Base-by-base conservation (phyloP, 1,284 basidiomycete species). In the Tilletia setariae region DNA sequence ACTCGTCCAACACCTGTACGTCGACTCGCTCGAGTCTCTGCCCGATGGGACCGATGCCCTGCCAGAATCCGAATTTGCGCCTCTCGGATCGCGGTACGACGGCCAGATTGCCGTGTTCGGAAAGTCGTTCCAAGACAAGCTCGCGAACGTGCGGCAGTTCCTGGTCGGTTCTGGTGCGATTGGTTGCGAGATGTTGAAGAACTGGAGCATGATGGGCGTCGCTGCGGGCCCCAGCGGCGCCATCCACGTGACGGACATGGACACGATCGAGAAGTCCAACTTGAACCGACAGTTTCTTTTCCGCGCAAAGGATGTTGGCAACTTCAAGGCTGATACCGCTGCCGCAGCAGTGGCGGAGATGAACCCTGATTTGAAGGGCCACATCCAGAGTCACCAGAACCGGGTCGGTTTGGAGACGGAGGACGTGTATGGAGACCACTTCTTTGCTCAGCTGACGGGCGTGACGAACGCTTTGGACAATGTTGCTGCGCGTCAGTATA, bases 381-480 rank as follows among this genome's bases (percentile, higher is more conserved):
- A 96, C 85, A 95, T 98, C 75, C 80, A 89, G 51, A 89, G 90
- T 76, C 91, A 91, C 82, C 94, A 98, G 85, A 93, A 98, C 79
- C 90, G 94, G 40, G 97, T 99, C 30, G 96, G 96, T 4, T 68
- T 71, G 35, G 90, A 91, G 65, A 95, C 94, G 42, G 96, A 99
- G 94, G 94, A 91, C 77, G 85, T 94, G 59, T 99, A 97, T 78
- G 90, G 90, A 65, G 91, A 95, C 74, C 87, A 87, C 30, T 98
- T 98, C 79, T 99, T 98, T 81, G 88, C 87, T 49, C 85, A 85
- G 66, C 88, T 99, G 49, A 92, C 98, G 76, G 93, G 93, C 70
- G 94, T 99, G 3, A 99, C 96, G n/a, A 99, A 99, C 82, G 96
- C 97, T n/a, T 85, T 99, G 70, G 96, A 99, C 85, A 99, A 99